phyloP scores from a whole-genome alignment of 257 asterid genomes.

The Solanum lycopersicoides region DNA sequence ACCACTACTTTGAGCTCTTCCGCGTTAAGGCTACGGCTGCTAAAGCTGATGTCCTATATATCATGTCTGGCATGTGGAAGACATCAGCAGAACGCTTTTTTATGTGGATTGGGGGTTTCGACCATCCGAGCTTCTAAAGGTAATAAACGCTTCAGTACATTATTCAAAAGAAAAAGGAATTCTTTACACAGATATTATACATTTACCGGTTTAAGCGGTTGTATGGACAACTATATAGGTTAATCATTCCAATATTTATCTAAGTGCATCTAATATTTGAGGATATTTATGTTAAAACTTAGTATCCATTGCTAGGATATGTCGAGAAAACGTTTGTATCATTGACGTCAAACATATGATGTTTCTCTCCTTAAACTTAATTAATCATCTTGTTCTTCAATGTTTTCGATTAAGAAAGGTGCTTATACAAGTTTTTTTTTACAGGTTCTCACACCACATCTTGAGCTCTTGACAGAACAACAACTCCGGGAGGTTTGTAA shows the following conservation, averaged over 20 bases:
- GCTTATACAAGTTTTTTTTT: background rate
- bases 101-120: constrained; percentile 96
- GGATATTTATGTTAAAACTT: background rate
- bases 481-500: constrained; percentile 32
- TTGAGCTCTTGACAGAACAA: constrained; percentile 50
- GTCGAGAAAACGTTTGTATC: background rate
- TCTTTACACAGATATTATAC: background rate
- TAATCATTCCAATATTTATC: too few species aligned
- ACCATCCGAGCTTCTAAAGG: constrained; percentile 84
- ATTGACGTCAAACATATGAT: background rate
- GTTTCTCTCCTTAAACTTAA: background rate
- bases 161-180: background rate
- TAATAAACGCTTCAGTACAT: background rate
- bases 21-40: constrained; percentile 73
- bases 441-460: constrained; percentile 64
- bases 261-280: background rate
- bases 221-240: background rate
- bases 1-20: constrained; percentile 66
- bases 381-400: background rate
- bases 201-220: background rate
- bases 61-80: constrained; percentile 83
- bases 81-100: constrained; percentile 82
- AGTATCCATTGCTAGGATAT: background rate
- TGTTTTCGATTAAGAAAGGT: background rate
- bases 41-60: constrained; percentile 60